Conservation (phyloP, 2,329 filamentous ascomycete species). For the Phyllosticta paracitricarpa region DNA sequence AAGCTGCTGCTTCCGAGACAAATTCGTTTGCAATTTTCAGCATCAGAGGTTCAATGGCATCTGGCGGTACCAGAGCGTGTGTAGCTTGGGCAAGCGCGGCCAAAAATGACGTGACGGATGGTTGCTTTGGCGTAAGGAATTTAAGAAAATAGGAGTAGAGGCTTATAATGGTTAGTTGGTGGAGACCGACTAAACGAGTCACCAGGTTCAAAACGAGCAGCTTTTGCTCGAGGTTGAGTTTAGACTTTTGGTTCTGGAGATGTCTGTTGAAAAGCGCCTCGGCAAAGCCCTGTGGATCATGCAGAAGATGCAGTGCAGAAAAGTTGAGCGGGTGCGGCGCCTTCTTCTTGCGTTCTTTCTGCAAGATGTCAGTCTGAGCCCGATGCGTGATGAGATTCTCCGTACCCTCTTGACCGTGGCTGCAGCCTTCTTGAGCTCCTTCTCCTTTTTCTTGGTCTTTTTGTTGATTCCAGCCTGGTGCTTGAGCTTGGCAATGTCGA, state of each 20-base stretch:
- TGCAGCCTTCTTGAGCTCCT: constrained; percentile 68
- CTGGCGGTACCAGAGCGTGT: constrained; percentile 83
- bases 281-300: constrained; percentile 89
- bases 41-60: constrained; percentile 80
- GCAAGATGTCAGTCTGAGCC: not conserved
- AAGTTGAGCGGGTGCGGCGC: constrained; percentile 88
- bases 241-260: constrained; percentile 75
- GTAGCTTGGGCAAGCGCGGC: constrained; percentile 87
- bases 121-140: constrained; percentile 74
- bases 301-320: constrained; percentile 83
- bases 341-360: constrained; percentile 73
- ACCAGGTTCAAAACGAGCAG: constrained; percentile 84
- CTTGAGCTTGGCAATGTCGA: constrained; percentile 71
- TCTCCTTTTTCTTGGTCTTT: constrained; percentile 82
- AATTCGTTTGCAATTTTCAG: constrained; percentile 98
- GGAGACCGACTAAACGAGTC: constrained; percentile 80
- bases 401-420: constrained; percentile 60
- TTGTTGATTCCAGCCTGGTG: constrained; percentile 91
- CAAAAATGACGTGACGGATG: constrained; percentile 83
- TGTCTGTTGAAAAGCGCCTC: constrained; percentile 87
- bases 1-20: constrained; percentile 84
- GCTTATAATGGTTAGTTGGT: constrained; percentile 80
- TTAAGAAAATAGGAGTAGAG: constrained; percentile 97
- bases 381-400: not conserved
- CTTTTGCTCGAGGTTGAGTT: constrained; percentile 79